These are phyloP conservation scores for Bipolaris cookei DNA, from an alignment of 2,329 filamentous ascomycete species.

Conservation along the genomic window DNA sequence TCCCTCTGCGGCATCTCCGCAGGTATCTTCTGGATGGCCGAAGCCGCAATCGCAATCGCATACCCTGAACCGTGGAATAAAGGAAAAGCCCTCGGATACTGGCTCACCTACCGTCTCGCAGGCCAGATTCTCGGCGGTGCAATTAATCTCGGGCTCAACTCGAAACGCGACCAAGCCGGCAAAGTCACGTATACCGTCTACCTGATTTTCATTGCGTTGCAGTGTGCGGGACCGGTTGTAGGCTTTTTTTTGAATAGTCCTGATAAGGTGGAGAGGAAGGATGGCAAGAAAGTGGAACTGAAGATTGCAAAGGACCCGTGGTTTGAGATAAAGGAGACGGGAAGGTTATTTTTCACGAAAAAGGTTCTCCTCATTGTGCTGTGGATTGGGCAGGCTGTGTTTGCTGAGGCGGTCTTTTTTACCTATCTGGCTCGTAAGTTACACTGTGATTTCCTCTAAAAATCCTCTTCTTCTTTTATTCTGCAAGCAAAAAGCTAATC, in stretches of 20 bases:
- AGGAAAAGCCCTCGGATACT: slow-evolving; percentile 64
- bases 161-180: slow-evolving; percentile 62
- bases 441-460: not conserved
- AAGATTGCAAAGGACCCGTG: slow-evolving; percentile 63
- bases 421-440: slow-evolving; percentile 63
- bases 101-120: slow-evolving; percentile 66
- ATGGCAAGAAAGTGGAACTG: slow-evolving; percentile 67
- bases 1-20: slow-evolving; percentile 73
- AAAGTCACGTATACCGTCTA: slow-evolving; percentile 73
- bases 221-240: slow-evolving; percentile 69
- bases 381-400: slow-evolving; percentile 74
- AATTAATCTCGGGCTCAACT: slow-evolving; percentile 73
- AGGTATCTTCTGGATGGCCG: slow-evolving; percentile 77
- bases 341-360: slow-evolving; percentile 64
- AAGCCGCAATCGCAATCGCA: slow-evolving; percentile 73
- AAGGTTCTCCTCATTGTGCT: slow-evolving; percentile 69
- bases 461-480: not conserved
- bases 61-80: slow-evolving; percentile 69
- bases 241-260: slow-evolving; percentile 69
- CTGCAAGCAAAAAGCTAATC: not conserved
- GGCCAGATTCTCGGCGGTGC: slow-evolving; percentile 75
- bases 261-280: slow-evolving; percentile 66
- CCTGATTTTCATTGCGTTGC: slow-evolving; percentile 72
- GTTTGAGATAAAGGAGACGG: slow-evolving; percentile 66
- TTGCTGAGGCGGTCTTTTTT: slow-evolving; percentile 74